Evolutionary conservation across 2,329 filamentous ascomycete genomes (phyloP), one percentile per base, ranked within the genome.

Genomic region (Emericellopsis cladophorae): DNA sequence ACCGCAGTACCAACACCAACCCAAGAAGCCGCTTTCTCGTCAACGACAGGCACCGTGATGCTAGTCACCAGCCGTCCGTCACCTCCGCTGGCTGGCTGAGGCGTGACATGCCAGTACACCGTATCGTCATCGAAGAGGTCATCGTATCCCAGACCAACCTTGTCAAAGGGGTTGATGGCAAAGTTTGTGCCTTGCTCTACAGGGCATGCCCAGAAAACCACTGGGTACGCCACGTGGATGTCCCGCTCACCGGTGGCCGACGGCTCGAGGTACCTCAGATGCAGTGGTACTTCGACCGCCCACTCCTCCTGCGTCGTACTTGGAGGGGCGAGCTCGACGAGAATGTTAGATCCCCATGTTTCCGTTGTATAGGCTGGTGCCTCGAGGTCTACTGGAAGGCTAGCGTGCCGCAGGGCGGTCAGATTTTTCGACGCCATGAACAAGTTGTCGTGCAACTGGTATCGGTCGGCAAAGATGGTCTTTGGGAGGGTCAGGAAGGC

Each of bases 121-220:
- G 87, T 94, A 37, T 76, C 94, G 39, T 76, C 71, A 1, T 76
- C 76, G 56, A 95, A 95, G 8, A 93, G 60, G 0, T 72, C 75
- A 48, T 95, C 90, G 57, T 89, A 95, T 1, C 88, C 89, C n/a
- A 95, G 52, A 53, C 86, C 76, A n/a, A 71, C 65, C 6, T 85
- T 70, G 57, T 95, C 89, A 58, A 96, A 96, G 0, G 90, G 90
- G 52, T 84, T 95, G 5, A 70, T 73, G 0, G 73, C 60, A 60
- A 90, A 84, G 51, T 84, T 81, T 1, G 70, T 70, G 1, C 73
- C 76, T 40, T 76, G 71, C 9, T 76, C 72, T 0, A 80, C 74
- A 7, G 74, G 68, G 54, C 90, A 96, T 1, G 88, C 87, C 89
- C 89, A 95, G 65, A 95, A 95, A 0, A 95, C 74, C 0, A 76